Percentiles rank a stretch among this genome's conserved stretches.
Conservation (phyloP, 2,329 filamentous ascomycete species). For the Diplodia intermedia region DNA sequence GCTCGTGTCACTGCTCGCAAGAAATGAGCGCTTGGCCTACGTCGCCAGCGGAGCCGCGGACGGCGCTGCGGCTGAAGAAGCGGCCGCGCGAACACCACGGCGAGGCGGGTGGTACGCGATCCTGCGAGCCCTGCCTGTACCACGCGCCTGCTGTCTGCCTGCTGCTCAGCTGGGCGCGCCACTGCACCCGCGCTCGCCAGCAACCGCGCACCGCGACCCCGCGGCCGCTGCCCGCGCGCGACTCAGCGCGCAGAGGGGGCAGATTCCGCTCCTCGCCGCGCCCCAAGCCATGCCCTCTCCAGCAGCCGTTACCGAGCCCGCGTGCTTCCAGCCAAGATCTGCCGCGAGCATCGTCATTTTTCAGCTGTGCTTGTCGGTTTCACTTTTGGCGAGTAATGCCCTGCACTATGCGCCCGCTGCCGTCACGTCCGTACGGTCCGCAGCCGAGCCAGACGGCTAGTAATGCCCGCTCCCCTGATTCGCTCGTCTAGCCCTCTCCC, state of each 20-base stretch:
- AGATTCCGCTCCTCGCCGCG: constrained; percentile 14
- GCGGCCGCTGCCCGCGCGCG: background rate
- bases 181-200: background rate
- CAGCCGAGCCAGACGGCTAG: constrained; percentile 19
- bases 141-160: background rate
- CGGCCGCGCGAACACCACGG: background rate
- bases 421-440: constrained; percentile 18
- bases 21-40: constrained; percentile 30
- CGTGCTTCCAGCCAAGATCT: constrained; percentile 25
- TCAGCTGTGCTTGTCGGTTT: constrained; percentile 24
- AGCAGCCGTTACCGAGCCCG: constrained; percentile 23
- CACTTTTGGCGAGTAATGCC: constrained; percentile 23
- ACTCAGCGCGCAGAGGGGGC: constrained; percentile 16
- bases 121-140: constrained; percentile 14
- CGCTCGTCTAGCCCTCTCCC: background rate
- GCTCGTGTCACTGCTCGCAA: constrained; percentile 25
- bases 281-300: constrained; percentile 16
- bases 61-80: constrained; percentile 23
- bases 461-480: background rate
- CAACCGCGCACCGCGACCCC: background rate
- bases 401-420: constrained; percentile 5
- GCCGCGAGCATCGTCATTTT: constrained; percentile 26
- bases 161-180: constrained; percentile 1
- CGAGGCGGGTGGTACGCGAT: constrained; percentile 19
- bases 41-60: constrained; percentile 20